Evolutionary conservation across 176 grass and related monocot genomes (phyloP).

Genomic region (Juncus effusus): DNA sequence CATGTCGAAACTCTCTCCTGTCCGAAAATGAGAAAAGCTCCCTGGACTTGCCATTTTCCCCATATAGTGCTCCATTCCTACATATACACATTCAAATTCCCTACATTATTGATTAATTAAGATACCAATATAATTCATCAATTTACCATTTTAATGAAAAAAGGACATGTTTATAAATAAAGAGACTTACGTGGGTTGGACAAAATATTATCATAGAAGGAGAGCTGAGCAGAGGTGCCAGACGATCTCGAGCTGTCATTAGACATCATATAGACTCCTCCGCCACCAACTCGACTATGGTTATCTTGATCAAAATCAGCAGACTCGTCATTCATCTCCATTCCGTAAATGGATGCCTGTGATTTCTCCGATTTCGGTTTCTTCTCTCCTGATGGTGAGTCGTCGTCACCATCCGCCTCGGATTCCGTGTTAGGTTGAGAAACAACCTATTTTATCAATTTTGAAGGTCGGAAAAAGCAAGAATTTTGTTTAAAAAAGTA

Average conservation of each 20-base stretch:
- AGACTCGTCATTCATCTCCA: constrained; percentile 23
- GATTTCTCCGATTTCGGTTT: constrained; percentile 56
- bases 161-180: neutral
- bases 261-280: constrained; percentile 43
- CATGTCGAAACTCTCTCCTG: constrained; percentile 67
- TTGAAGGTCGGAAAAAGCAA: neutral
- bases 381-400: constrained; percentile 64
- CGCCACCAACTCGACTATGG: constrained; percentile 1
- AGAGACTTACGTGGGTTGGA: constrained; percentile 52
- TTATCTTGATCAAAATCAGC: constrained; percentile 30
- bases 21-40: constrained; percentile 43
- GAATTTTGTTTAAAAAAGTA: neutral
- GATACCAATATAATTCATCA: neutral
- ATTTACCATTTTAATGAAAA: neutral
- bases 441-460: constrained; percentile 28
- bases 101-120: neutral
- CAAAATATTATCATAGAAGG: constrained; percentile 69
- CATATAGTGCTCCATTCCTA: constrained; percentile 2
- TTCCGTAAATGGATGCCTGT: constrained; percentile 18
- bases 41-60: constrained; percentile 54
- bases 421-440: constrained; percentile 56
- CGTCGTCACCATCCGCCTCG: constrained; percentile 66
- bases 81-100: neutral
- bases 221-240: constrained; percentile 52
- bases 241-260: constrained; percentile 42